Evolutionary conservation across 78 protist species (phyloP).

Genomic region (Dictyostelium firmibasis): DNA sequence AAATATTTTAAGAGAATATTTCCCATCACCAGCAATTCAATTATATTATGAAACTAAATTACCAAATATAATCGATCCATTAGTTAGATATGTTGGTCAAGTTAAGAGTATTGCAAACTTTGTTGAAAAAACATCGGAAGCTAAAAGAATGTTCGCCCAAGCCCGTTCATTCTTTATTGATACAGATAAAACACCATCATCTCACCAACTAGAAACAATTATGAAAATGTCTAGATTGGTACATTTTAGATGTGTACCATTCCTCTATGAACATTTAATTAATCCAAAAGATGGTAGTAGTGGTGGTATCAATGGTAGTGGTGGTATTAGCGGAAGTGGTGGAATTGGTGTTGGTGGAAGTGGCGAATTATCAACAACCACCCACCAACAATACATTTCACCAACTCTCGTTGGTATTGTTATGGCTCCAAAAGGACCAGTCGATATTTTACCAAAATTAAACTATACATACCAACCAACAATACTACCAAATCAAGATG

Average conservation of each 20-base stretch:
- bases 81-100: constrained; percentile 39
- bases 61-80: constrained; percentile 41
- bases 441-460: not conserved
- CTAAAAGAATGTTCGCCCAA: constrained; percentile 47
- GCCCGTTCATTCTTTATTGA: constrained; percentile 63
- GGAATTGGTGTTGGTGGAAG: not conserved
- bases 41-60: not conserved
- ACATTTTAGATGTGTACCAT: constrained; percentile 78
- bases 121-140: constrained; percentile 53
- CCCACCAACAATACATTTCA: constrained; percentile 40
- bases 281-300: not conserved
- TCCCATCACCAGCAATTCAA: not conserved
- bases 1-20: constrained; percentile 12
- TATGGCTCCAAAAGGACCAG: constrained; percentile 56
- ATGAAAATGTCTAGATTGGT: constrained; percentile 72
- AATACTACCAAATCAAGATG: not conserved
- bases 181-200: constrained; percentile 57
- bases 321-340: not conserved
- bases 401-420: constrained; percentile 68
- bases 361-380: not conserved
- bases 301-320: not conserved
- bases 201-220: constrained; percentile 42
- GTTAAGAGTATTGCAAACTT: constrained; percentile 49
- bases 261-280: constrained; percentile 49
- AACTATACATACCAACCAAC: not conserved